Evolutionary conservation across 2,329 filamentous ascomycete genomes (phyloP), one percentile per base, ranked within the genome.

Genomic region (Ambrosiella beaveri): DNA sequence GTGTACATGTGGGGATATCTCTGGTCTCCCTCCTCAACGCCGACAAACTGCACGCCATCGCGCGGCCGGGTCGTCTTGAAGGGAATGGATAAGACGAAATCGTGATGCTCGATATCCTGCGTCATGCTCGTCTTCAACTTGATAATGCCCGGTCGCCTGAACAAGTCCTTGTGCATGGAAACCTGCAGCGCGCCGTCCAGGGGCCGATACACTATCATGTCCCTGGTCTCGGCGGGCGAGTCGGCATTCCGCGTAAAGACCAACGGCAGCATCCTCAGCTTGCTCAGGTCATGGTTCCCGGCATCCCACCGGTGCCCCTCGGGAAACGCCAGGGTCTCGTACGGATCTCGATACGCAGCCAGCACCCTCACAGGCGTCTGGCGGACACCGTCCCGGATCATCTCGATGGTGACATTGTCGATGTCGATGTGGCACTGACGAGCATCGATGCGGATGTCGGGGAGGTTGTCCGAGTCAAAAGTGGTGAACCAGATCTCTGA

Each of bases 1-100:
- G 91, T 95, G 68, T 95, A 98, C 54, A 87, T 83, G 71, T 98
- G 91, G 0, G 93, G 89, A 68, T 90, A 98, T 61, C 90, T 80
- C 58, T 76, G 75, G 67, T 96, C 91, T 55, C 83, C 80, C 59
- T 84, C 82, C 50, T 88, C 82, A 41, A 93, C 79, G 3, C 93
- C 90, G 13, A 94, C 87, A 70, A 96, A 98, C 61, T 96, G 90
- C 59, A 97, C 70, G 19, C 88, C 91, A 68, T 98, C 93, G 51
- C 88, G 79, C 55, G 90, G 84, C 64, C 81, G 80, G 55, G 80
- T 81, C 39, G 88, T 80, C 19, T 76, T 74, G 66, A 95, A 98
- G 39, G 93, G 86, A 59, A 96, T 85, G 52, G 73, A 73, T 44
- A 81, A 71, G 62, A 70, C 70, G 63, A 67, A 74, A 54, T 78